Percentiles rank a stretch among this genome's conserved stretches.
Evolutionary conservation across 176 grass and related monocot genomes (phyloP).

Genomic region (Rhynchospora breviuscula): DNA sequence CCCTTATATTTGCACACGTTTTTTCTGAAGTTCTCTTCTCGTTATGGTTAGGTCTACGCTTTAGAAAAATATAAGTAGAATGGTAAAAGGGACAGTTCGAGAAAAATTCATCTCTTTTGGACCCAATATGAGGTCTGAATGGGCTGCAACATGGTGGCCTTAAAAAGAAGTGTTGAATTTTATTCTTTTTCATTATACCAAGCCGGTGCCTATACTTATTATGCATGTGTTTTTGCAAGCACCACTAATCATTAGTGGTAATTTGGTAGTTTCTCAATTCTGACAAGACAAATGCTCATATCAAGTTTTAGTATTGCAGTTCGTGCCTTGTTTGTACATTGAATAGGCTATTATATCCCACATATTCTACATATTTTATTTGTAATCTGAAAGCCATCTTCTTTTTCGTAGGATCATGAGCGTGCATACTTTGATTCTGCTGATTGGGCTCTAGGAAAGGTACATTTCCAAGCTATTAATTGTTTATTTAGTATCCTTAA

Average conservation of each 20-base stretch:
- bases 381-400: conserved; percentile 8
- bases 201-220: not conserved
- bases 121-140: not conserved
- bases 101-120: not conserved
- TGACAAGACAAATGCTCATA: not conserved
- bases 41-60: not conserved
- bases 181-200: not conserved
- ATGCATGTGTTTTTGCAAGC: not conserved
- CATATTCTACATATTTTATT: not conserved
- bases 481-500: not conserved
- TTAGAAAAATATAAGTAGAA: not conserved
- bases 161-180: not conserved
- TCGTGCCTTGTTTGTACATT: too few species aligned
- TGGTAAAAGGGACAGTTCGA: not conserved
- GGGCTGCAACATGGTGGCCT: not conserved
- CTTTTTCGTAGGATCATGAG: conserved; percentile 64
- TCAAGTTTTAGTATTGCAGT: not conserved
- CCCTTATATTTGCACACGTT: not conserved
- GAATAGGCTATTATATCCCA: too few species aligned
- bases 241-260: not conserved
- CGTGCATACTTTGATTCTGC: conserved; percentile 93
- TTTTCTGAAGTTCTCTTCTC: not conserved
- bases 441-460: conserved; percentile 92
- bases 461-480: conserved; percentile 11
- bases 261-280: not conserved